phyloP scores from a whole-genome alignment of 495 filamentous ascomycete species.

The Aspergillus mulundensis region DNA sequence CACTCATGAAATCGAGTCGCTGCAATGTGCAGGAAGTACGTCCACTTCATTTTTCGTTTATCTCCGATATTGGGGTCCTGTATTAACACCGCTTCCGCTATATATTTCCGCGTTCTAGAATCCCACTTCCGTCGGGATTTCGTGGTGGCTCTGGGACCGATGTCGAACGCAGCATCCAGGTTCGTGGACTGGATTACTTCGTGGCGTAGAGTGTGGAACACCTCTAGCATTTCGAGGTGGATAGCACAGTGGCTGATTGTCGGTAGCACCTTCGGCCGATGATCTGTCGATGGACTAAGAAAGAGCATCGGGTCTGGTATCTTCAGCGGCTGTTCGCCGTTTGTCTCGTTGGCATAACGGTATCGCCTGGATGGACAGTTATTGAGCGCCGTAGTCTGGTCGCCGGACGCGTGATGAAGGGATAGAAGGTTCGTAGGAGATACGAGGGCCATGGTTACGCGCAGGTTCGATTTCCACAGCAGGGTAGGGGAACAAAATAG shows the following conservation, averaged over 20 bases:
- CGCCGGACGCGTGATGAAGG: neutral
- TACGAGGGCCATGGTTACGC: constrained; percentile 1
- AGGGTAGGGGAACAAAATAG: no score
- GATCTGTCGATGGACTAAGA: neutral
- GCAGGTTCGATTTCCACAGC: no score
- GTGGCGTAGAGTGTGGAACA: constrained; percentile 20
- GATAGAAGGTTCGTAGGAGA: neutral
- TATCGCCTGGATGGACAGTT: neutral
- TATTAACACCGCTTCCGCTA: neutral
- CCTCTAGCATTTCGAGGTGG: constrained; percentile 34
- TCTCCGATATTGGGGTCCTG: constrained; percentile 12
- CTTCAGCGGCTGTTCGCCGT: neutral
- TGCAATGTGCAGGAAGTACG: constrained; percentile 17
- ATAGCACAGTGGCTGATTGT: constrained; percentile 25
- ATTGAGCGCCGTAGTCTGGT: neutral
- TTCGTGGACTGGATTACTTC: constrained; percentile 4
- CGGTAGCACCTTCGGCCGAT: neutral
- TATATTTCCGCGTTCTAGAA: neutral
- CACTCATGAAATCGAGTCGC: constrained; percentile 17
- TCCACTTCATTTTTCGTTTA: constrained; percentile 17
- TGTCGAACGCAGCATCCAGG: constrained; percentile 7
- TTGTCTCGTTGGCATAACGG: neutral
- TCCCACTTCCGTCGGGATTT: constrained; percentile 2
- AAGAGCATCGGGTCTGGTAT: neutral
- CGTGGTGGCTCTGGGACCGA: constrained; percentile 3